Base-by-base conservation (phyloP, 495 filamentous ascomycete genomes). In the Penicillium egyptiacum region DNA sequence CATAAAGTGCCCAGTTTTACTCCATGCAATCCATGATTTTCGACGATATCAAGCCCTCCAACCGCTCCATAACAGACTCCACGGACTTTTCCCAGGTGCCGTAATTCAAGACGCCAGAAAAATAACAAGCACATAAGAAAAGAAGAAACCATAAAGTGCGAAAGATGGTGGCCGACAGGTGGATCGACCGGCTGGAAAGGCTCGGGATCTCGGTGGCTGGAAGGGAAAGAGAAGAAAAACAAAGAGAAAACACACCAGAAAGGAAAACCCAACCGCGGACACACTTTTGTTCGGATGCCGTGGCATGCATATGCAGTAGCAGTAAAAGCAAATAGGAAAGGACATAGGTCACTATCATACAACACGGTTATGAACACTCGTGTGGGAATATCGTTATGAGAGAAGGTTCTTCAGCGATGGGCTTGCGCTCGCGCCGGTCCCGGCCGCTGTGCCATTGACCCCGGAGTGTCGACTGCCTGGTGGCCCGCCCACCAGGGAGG, bases 331-430 rank as follows among this genome's bases (percentile, higher is more conserved):
- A 56, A 48, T 22, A 61, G 61, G 63, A 37, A 58, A 56, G 62
- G 53, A 53, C 59, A 55, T 59, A 55, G 59, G 28, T 45, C 31
- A 53, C 20, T 65, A 65, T 68, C 61, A 67, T 69, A 69, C 66
- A 69, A 41, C 44, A 53, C 54, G 30, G 50, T 37, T 33, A 52
- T 41, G 44, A 49, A 30, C 44, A 30, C 20, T 58, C 56, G 41
- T 40, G 47, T 17, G 30, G 2, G 25, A 19, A 37, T 22, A 30
- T 58, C 20, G 58, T 75, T 68, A 90, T 30, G 84, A 88, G 33
- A 92, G 78, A 51, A 92, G 69, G 64, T 92, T 91, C 60, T 86
- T 83, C 56, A 92, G 66, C 25, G 88, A 91, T 14, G 88, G 88
- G 59, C 85, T 91, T 33, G 88, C 86, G 56, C 89, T 92, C 5